These are phyloP conservation scores for Sophora flavescens DNA, from an alignment of 306 rosid genomes.

Conservation along the genomic window DNA sequence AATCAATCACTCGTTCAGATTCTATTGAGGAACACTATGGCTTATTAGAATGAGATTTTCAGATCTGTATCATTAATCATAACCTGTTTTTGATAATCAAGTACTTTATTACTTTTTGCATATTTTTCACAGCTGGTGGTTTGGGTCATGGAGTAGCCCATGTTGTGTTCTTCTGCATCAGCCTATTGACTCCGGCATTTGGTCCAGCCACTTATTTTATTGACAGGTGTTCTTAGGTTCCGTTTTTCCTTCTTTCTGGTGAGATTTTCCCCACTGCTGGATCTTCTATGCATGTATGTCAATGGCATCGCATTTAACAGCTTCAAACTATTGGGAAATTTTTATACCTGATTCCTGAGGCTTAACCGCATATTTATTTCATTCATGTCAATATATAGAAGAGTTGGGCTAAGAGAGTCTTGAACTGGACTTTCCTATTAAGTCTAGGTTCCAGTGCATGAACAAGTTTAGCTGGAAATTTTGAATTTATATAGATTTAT, in stretches of 20 bases:
- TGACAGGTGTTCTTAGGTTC: conserved; percentile 78
- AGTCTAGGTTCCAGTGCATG: conserved; percentile 3
- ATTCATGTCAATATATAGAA: conserved; percentile 21
- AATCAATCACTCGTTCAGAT: conserved; percentile 38
- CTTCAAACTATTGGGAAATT: conserved; percentile 30
- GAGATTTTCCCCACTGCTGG: conserved; percentile 43
- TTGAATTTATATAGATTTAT: conserved; percentile 16
- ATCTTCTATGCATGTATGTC: conserved; percentile 30
- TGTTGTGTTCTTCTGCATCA: conserved; percentile 95
- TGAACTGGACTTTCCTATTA: conserved; percentile 7
- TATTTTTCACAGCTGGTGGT: conserved; percentile 84
- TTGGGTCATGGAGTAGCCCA: conserved; percentile 96
- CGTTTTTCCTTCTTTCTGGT: conserved; percentile 95
- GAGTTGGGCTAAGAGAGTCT: conserved; percentile 13
- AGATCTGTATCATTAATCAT: conserved; percentile 15
- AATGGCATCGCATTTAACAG: conserved; percentile 15
- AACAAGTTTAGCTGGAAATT: conserved; percentile 21
- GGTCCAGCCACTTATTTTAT: conserved; percentile 90
- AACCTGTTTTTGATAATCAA: conserved; percentile 13
- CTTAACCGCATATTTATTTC: conserved; percentile 28
- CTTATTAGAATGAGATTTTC: conserved; percentile 21
- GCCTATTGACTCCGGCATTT: conserved; percentile 93
- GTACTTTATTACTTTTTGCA: conserved; percentile 1
- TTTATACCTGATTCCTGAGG: conserved; percentile 9
- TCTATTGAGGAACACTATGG: conserved; percentile 21